Percentiles rank a stretch among this genome's conserved stretches.
phyloP scores from a whole-genome alignment of 1,139 yeast species.

The Taphrina flavorubra region DNA sequence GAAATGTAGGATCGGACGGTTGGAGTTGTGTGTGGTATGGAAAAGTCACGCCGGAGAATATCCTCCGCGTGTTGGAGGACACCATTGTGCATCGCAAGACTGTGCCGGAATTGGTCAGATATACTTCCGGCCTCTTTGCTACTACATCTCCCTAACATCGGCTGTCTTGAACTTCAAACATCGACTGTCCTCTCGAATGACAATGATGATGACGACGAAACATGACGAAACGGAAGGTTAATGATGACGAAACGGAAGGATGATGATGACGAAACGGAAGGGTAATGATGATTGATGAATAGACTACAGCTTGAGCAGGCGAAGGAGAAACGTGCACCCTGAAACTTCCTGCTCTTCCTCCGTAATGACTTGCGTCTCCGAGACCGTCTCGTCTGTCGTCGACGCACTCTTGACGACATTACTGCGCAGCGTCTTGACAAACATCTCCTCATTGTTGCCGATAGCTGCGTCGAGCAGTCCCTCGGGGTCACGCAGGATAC shows the following conservation, averaged over 20 bases:
- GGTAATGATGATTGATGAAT: background rate
- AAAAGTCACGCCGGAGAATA: slow-evolving; percentile 18
- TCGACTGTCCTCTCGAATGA: no score
- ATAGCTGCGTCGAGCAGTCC: slow-evolving; percentile 71
- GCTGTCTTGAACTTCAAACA: no score
- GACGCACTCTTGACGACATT: slow-evolving; percentile 48
- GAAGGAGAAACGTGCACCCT: slow-evolving; percentile 79
- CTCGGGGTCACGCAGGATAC: slow-evolving; percentile 63
- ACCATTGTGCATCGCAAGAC: background rate
- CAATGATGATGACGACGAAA: no score
- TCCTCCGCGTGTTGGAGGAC: slow-evolving; percentile 5
- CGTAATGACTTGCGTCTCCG: slow-evolving; percentile 59
- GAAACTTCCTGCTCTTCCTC: slow-evolving; percentile 91
- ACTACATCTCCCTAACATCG: background rate
- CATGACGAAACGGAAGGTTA: no score
- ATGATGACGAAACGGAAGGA: no score
- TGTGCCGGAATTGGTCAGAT: slow-evolving; percentile 12
- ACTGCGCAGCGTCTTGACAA: slow-evolving; percentile 73
- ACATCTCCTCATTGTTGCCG: slow-evolving; percentile 66
- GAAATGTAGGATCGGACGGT: background rate
- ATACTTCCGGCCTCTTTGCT: slow-evolving; percentile 9
- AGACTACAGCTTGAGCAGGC: slow-evolving; percentile 62
- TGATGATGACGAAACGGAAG: no score
- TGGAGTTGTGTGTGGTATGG: slow-evolving; percentile 38
- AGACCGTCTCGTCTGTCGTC: no score